Conservation (phyloP, 2,329 filamentous ascomycete species). For the Metarhizium rileyi region DNA sequence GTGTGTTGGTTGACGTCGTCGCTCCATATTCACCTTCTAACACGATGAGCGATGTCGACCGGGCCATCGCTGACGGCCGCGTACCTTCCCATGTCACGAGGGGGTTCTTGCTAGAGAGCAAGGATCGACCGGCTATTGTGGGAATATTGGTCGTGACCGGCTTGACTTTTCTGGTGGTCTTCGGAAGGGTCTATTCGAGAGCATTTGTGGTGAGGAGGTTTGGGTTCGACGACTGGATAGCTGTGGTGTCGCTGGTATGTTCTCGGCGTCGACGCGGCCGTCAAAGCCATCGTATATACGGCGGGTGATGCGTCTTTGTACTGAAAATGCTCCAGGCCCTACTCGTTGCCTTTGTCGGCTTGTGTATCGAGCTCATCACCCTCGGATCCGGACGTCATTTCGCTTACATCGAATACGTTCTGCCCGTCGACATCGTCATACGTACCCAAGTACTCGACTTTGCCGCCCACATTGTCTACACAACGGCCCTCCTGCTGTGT, state of each 20-base stretch:
- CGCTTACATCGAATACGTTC: constrained; percentile 35
- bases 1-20: too few relatives aligned
- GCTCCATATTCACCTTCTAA: background rate
- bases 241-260: constrained; percentile 25
- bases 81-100: constrained; percentile 25
- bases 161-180: constrained; percentile 24
- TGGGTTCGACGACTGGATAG: constrained; percentile 29
- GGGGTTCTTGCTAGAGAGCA: constrained; percentile 25
- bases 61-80: constrained; percentile 25
- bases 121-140: constrained; percentile 26
- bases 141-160: constrained; percentile 28
- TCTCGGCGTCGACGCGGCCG: background rate
- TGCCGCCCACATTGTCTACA: constrained; percentile 41
- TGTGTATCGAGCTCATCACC: constrained; percentile 34
- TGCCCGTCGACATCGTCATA: constrained; percentile 29
- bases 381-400: constrained; percentile 38
- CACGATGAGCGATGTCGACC: constrained; percentile 17
- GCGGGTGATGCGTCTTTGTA: too few relatives aligned
- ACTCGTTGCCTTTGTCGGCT: constrained; percentile 32
- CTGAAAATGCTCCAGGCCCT: constrained; percentile 18
- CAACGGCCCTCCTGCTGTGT: constrained; percentile 37
- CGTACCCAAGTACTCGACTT: constrained; percentile 39
- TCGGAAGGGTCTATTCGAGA: constrained; percentile 24
- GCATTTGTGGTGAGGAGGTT: constrained; percentile 25
- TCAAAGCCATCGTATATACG: too few relatives aligned